Base-by-base conservation (phyloP, 768 basidiomycete species). In the Termitomyces sp. region DNA sequence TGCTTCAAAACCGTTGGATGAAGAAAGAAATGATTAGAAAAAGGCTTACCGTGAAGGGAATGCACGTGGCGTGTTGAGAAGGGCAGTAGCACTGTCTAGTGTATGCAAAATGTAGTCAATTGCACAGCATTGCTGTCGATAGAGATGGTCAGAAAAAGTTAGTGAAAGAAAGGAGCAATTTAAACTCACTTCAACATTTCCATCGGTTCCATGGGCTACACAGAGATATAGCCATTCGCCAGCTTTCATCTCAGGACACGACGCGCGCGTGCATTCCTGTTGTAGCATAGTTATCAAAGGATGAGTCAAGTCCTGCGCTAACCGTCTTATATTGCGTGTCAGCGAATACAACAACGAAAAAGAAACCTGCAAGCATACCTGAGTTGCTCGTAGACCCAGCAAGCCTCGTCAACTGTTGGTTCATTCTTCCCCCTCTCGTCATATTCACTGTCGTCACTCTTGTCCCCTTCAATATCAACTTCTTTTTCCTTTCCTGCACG, bases 171-270 rank as follows among this genome's bases (percentile, higher is more conserved):
- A 45, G 12, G 36, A 55, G 20, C 13, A 44, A 52, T 52, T 34
- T 4, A 12, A 36, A 67, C 81, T 48, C 65, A 91, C 91, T 84
- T 93, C 92, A 85, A 91, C 89, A 52, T 87, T 83, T 11, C 88
- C 88, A 58, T 91, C 91, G 66, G 87, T 91, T 22, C 92, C 93
- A 72, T 98, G 95, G 0, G 94, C 95, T 41, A 95, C 94, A 65
- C 96, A 98, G 6, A 98, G 76, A 73, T 97, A 98, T 31, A 93
- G 80, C 96, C 96, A 98, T 77, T 98, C 93, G 57, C 92, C 93
- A n/a, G 95, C 95, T 72, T 95, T 95, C 96, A 99, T 99, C 74
- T 96, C 89, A 1, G 95, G 93, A 77, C 96, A 99, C 11, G 88
- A 84, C 37, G 81, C 74, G 41, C 91, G 84, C 13, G 88, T 92